These are phyloP conservation scores for Sporothrix humicola DNA, from an alignment of 2,329 filamentous ascomycete genomes.

Conservation along the genomic window DNA sequence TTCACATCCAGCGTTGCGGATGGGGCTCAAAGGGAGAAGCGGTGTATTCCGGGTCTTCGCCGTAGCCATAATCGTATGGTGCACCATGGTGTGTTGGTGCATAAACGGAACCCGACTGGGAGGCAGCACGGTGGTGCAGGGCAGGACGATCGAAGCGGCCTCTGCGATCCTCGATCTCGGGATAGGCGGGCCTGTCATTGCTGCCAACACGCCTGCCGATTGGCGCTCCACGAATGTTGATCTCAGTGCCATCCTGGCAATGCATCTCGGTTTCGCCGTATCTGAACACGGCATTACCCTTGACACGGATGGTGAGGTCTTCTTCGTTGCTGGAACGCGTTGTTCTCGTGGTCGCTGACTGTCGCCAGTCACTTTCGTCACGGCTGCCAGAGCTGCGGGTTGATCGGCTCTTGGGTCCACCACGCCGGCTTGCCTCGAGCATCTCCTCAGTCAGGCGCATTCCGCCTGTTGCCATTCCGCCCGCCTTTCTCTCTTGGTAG, in stretches of 20 bases:
- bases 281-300: conserved; percentile 60
- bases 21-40: conserved; percentile 28
- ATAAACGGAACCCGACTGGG: conserved; percentile 55
- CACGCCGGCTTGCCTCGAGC: conserved; percentile 57
- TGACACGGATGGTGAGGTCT: conserved; percentile 66
- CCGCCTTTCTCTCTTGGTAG: conserved; percentile 61
- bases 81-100: conserved; percentile 40
- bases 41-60: conserved; percentile 32
- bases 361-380: conserved; percentile 68
- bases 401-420: conserved; percentile 59
- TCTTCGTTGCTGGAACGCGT: conserved; percentile 63
- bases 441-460: conserved; percentile 60
- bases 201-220: conserved; percentile 38
- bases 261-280: conserved; percentile 64
- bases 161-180: conserved; percentile 57
- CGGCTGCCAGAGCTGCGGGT: conserved; percentile 65
- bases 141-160: conserved; percentile 54
- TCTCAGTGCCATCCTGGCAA: conserved; percentile 64
- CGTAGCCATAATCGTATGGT: conserved; percentile 38
- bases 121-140: conserved; percentile 54
- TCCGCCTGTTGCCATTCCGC: conserved; percentile 47
- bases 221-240: conserved; percentile 53
- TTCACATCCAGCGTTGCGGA: conserved; percentile 8
- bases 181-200: conserved; percentile 59
- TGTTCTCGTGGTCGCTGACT: conserved; percentile 66